phyloP scores from a whole-genome alignment of 306 rosid species.

The Luffa aegyptiaca region DNA sequence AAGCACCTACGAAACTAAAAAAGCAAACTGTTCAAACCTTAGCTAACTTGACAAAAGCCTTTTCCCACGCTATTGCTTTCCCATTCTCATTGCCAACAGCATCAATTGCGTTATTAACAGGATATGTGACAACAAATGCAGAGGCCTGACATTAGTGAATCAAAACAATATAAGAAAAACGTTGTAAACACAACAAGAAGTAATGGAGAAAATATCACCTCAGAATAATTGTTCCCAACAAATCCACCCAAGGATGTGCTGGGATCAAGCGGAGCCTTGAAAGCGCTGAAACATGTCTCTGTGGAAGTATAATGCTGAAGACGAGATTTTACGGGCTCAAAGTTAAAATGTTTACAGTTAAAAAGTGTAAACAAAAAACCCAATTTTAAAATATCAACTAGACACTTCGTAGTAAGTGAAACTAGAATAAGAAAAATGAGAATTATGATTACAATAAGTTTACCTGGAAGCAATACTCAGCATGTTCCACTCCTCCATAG shows the following conservation, averaged over 20 bases:
- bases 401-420: not conserved
- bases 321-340: constrained; percentile 13
- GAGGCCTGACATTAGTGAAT: constrained; percentile 61
- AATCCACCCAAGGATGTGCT: constrained; percentile 88
- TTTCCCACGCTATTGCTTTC: constrained; percentile 80
- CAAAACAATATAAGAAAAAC: constrained; percentile 18
- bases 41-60: constrained; percentile 69
- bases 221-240: constrained; percentile 74
- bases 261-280: constrained; percentile 95
- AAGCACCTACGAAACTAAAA: constrained; percentile 2
- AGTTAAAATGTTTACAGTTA: constrained; percentile 11
- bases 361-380: not conserved
- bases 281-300: constrained; percentile 94
- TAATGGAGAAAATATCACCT: constrained; percentile 41
- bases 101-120: constrained; percentile 75
- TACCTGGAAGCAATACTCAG: constrained; percentile 97
- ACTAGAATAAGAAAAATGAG: not conserved
- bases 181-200: not conserved
- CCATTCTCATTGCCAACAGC: constrained; percentile 72
- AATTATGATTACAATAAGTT: constrained; percentile 1
- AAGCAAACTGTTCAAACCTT: constrained; percentile 50
- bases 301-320: constrained; percentile 77
- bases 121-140: constrained; percentile 80
- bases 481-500: constrained; percentile 91
- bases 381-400: not conserved